Evolutionary conservation across 1,284 basidiomycete species (phyloP).

Genomic region (Erythrobasidium hasegawianum): DNA sequence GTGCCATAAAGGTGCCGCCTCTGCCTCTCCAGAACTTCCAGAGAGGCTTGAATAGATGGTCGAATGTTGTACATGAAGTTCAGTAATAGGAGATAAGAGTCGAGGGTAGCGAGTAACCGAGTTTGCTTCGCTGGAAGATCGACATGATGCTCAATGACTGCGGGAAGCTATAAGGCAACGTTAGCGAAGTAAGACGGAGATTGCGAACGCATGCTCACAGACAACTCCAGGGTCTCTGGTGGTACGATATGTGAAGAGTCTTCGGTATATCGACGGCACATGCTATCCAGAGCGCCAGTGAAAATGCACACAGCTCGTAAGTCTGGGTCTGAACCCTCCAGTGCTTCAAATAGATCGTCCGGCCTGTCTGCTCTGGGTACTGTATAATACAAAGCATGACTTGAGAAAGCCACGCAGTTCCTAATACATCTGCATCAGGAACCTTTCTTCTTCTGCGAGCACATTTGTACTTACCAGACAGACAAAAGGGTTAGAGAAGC

Average conservation of each 20-base stretch:
- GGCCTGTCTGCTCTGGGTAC: constrained; percentile 13
- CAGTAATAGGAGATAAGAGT: constrained; percentile 17
- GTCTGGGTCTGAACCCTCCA: constrained; percentile 9
- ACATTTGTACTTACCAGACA: constrained; percentile 12
- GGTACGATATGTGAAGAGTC: neutral
- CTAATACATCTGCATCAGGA: neutral
- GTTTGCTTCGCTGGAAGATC: constrained; percentile 6
- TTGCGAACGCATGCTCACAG: constrained; percentile 3
- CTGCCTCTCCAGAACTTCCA: constrained; percentile 18
- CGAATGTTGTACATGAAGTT: constrained; percentile 29
- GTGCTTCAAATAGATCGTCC: constrained; percentile 16
- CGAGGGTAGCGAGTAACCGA: constrained; percentile 9
- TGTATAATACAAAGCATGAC: constrained; percentile 16
- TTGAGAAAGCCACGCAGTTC: constrained; percentile 20
- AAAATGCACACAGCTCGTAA: constrained; percentile 24
- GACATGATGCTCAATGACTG: neutral
- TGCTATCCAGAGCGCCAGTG: constrained; percentile 19
- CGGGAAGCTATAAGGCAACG: neutral
- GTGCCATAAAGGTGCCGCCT: constrained; percentile 24
- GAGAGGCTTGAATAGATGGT: neutral
- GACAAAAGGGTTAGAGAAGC: constrained; percentile 19
- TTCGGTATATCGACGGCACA: constrained; percentile 24
- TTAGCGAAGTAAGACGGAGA: neutral
- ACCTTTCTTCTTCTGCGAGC: neutral
- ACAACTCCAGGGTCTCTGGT: constrained; percentile 18